phyloP scores from a whole-genome alignment of 768 basidiomycete species.

The Lentinula raphanica region DNA sequence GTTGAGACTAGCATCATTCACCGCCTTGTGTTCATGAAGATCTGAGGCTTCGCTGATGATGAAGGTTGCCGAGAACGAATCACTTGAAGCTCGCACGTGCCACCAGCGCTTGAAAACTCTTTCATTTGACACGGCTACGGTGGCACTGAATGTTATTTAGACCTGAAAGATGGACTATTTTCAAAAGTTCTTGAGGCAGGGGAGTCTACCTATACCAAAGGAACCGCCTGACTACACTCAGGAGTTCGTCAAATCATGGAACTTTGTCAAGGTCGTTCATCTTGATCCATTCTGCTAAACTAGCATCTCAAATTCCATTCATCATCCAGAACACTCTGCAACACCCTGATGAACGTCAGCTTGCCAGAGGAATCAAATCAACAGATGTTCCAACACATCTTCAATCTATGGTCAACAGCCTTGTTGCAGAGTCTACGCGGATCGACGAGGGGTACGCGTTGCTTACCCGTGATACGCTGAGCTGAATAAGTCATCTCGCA shows the following conservation, averaged over 20 bases:
- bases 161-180: conserved; percentile 66
- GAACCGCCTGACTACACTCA: conserved; percentile 57
- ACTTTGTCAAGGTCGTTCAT: conserved; percentile 49
- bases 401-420: conserved; percentile 75
- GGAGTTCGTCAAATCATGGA: conserved; percentile 77
- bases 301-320: not conserved
- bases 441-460: conserved; percentile 75
- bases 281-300: not conserved
- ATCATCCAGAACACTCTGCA: conserved; percentile 68
- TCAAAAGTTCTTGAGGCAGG: conserved; percentile 64
- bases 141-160: not conserved
- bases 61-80: no score
- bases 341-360: conserved; percentile 85
- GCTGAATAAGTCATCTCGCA: not conserved
- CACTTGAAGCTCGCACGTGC: not conserved
- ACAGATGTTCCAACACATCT: conserved; percentile 78
- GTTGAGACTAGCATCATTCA: no score
- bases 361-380: conserved; percentile 71
- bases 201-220: conserved; percentile 42
- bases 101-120: not conserved
- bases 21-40: no score
- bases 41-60: no score
- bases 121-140: not conserved
- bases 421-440: conserved; percentile 81
- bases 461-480: not conserved